Conservation (phyloP, 225 moss, liverwort and hornwort species). For the Thuidium tamariscinum region DNA sequence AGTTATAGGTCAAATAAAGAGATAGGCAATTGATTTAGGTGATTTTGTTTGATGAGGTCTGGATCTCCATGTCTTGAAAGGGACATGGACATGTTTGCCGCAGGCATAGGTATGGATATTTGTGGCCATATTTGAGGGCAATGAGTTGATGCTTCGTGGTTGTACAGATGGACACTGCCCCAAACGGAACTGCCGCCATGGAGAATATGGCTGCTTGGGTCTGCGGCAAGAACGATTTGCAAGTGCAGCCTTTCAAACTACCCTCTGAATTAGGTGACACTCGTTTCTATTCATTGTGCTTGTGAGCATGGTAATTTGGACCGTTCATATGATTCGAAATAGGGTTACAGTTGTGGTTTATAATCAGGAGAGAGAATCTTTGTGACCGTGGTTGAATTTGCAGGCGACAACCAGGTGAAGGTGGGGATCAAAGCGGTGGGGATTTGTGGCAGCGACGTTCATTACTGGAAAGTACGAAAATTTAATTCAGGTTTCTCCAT, state of each 20-base stretch:
- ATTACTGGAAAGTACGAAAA: slow-evolving; percentile 53
- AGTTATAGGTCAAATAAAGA: background rate
- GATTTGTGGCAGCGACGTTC: slow-evolving; percentile 96
- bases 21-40: background rate
- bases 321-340: background rate
- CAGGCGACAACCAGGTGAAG: slow-evolving; percentile 56
- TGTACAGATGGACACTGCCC: background rate
- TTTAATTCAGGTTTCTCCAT: background rate
- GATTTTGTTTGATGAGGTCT: background rate
- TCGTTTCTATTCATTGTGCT: background rate
- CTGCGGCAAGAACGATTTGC: slow-evolving; percentile 39
- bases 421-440: slow-evolving; percentile 89
- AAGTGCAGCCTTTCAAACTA: slow-evolving; percentile 56
- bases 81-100: background rate
- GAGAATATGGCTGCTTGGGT: slow-evolving; percentile 72
- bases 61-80: background rate
- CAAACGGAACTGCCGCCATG: background rate
- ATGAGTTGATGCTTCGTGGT: background rate
- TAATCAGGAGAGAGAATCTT: background rate
- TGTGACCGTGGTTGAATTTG: background rate
- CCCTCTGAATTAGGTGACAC: slow-evolving; percentile 38
- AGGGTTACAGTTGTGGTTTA: background rate
- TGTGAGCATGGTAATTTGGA: background rate
- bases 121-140: background rate
- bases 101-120: background rate